These are phyloP conservation scores for Citrus hindsii DNA, from an alignment of 345 rosid species.

Conservation along the genomic window DNA sequence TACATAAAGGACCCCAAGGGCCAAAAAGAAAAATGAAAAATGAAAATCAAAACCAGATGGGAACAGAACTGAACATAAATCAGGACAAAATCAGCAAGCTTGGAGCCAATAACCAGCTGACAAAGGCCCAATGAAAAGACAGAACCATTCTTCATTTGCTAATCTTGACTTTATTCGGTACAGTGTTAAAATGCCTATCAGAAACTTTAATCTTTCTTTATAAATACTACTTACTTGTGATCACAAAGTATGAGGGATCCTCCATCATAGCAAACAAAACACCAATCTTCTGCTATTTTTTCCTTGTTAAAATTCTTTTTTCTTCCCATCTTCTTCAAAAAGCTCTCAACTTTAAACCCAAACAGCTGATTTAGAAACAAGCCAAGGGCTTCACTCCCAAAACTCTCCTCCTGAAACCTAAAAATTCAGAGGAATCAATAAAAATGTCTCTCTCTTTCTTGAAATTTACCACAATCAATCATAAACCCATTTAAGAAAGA, in stretches of 20 bases:
- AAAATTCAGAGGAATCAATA: not conserved
- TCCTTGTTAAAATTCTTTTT: constrained; percentile 25
- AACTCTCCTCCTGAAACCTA: not conserved
- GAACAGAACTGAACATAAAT: not conserved
- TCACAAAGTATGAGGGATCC: constrained; percentile 47
- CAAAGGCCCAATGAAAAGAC: not conserved
- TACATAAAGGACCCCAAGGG: not conserved
- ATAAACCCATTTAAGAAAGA: not conserved
- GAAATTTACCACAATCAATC: not conserved
- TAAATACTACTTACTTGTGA: constrained; percentile 40
- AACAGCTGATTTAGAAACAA: not conserved
- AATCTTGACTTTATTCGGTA: not conserved
- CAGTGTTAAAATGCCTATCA: not conserved
- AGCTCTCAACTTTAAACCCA: not conserved
- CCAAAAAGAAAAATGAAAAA: not conserved
- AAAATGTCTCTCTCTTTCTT: not conserved
- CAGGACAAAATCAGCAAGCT: not conserved
- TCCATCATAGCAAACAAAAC: constrained; percentile 59
- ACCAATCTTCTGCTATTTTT: constrained; percentile 34
- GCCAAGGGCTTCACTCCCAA: not conserved
- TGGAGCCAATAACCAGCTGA: not conserved
- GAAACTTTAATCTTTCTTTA: not conserved
- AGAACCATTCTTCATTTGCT: not conserved
- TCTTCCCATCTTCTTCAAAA: constrained; percentile 18
- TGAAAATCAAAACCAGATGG: not conserved